Evolutionary conservation across 257 asterid genomes (phyloP).

Genomic region (Haberlea rhodopensis): DNA sequence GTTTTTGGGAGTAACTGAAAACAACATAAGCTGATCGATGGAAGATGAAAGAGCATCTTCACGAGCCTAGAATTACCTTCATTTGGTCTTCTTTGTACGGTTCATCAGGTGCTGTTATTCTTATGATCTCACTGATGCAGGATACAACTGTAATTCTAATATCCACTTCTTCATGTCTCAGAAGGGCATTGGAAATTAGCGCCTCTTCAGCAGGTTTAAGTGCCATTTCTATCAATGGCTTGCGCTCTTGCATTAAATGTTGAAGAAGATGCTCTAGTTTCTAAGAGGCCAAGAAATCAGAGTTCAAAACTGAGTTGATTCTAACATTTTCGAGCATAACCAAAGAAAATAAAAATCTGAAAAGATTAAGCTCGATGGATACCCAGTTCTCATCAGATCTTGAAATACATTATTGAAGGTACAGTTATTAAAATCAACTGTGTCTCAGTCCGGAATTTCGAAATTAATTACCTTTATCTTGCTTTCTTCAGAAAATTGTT

Average conservation of each 20-base stretch:
- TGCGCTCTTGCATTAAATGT: background rate
- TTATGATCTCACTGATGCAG: constrained; percentile 27
- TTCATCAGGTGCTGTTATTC: constrained; percentile 29
- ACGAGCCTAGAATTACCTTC: constrained; percentile 17
- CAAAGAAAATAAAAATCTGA: background rate
- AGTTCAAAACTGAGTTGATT: constrained; percentile 15
- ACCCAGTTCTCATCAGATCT: background rate
- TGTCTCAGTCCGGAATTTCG: background rate
- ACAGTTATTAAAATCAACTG: background rate
- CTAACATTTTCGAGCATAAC: background rate
- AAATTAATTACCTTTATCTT: background rate
- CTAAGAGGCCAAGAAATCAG: constrained; percentile 16
- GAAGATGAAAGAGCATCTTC: background rate
- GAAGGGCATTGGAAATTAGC: constrained; percentile 14
- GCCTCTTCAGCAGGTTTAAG: constrained; percentile 24
- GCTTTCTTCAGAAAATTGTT: background rate
- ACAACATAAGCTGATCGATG: background rate
- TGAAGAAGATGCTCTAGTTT: constrained; percentile 13
- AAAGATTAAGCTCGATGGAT: too few species aligned
- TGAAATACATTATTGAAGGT: background rate
- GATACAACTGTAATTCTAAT: constrained; percentile 23
- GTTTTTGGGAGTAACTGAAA: too few species aligned
- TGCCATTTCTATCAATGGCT: background rate
- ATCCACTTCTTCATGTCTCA: constrained; percentile 23
- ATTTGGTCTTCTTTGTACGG: constrained; percentile 23